These are phyloP conservation scores for Carpediemonas membranifera DNA, from an alignment of 78 protist genomes.

Conservation along the genomic window DNA sequence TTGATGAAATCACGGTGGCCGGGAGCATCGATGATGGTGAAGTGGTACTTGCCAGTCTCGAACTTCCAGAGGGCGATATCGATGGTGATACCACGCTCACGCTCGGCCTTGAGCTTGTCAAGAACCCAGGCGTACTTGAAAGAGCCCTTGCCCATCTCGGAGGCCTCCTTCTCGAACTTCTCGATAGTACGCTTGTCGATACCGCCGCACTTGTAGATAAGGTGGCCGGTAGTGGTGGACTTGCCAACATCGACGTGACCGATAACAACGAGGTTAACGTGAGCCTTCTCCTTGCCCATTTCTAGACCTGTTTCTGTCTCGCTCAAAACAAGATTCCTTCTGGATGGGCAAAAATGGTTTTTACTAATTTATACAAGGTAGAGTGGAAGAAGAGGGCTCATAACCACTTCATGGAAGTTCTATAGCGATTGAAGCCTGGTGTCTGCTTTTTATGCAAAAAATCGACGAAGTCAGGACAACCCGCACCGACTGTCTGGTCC, in stretches of 20 bases:
- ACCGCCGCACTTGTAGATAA: conserved; percentile 1
- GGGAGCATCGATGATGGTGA: conserved; percentile 93
- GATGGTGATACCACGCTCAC: conserved; percentile 75
- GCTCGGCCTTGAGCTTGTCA: conserved; percentile 32
- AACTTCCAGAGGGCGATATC: conserved; percentile 65
- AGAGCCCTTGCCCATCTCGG: conserved; percentile 70
- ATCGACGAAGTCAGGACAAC: too few species aligned
- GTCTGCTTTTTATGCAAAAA: too few species aligned
- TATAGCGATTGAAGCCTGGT: too few species aligned
- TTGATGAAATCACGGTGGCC: conserved; percentile 94
- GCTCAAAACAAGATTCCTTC: too few species aligned
- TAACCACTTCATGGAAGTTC: too few species aligned
- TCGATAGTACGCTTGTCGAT: conserved; percentile 3
- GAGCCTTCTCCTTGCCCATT: conserved; percentile 23
- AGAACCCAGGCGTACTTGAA: conserved; percentile 92
- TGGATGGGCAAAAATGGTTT: too few species aligned
- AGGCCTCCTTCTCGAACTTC: conserved; percentile 57
- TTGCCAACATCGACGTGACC: conserved; percentile 44
- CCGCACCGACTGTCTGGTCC: too few species aligned
- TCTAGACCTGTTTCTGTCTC: too few species aligned
- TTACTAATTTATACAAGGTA: too few species aligned
- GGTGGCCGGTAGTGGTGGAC: conserved; percentile 31
- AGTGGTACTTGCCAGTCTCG: conserved; percentile 36
- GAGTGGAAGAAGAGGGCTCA: too few species aligned
- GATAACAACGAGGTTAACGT: conserved; percentile 14